Base-by-base conservation (phyloP, 225 moss, liverwort and hornwort species). In the Marchantia paleacea region DNA sequence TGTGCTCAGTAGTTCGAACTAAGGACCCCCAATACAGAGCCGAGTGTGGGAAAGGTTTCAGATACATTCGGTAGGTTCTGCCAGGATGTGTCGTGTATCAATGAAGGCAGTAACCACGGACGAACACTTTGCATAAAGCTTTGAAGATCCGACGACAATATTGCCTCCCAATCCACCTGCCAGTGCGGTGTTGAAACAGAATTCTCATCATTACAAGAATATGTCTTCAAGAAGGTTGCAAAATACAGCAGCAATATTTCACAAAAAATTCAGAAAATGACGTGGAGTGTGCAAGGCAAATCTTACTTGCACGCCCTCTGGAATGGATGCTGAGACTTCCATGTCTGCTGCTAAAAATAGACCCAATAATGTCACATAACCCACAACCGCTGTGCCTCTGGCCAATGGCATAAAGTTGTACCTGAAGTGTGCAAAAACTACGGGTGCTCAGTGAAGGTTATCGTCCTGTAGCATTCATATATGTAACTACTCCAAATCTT, bases 131-230 rank as follows among this genome's bases (percentile, higher is more conserved):
- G 65, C 0, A 60, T 87, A 30, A 92, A 94, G 50, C 74, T 85
- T 16, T 81, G 71, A 72, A 86, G 77, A 80, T 82, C 76, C 39
- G 89, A 84, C 65, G 86, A 81, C 52, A 94, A 86, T 79, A 94
- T 94, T 52, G 94, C 94, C 81, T 94, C 94, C 94, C 94, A 94
- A 80, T 94, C 94, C 73, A 94, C 87, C 94, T 94, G 88, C 52
- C 73, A 80, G 31, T 10, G 20, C 66, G 75, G 2, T n/a, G 14
- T 61, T 55, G 76, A 63, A 15, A 4, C 14, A 70, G 3, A 39
- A 39, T 39, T 39, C 5, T 39, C 68, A 26, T 31, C 68, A 26
- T 3, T 68, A 4, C 10, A 28, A 49, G 14, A 22, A 26, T 52
- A 16, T 7, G 13, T 24, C 49, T 30, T 22, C 20, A 52, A 54